phyloP scores from a whole-genome alignment of 116 monocot species.

The Zostera marina region DNA sequence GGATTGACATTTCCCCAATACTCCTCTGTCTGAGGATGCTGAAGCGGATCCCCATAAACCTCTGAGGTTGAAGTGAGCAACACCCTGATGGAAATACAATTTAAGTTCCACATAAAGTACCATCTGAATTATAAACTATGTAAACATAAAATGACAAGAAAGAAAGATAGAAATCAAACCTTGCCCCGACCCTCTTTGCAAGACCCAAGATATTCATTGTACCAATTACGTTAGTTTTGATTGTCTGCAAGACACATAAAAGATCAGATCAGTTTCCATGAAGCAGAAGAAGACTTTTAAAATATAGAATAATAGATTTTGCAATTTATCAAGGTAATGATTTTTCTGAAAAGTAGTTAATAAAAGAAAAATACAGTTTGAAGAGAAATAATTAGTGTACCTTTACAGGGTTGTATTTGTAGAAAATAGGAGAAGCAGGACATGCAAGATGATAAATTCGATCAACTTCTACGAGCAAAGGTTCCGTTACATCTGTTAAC shows the following conservation, averaged over 20 bases:
- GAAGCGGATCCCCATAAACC: constrained; percentile 92
- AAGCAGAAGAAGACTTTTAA: not conserved
- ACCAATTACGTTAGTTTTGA: constrained; percentile 96
- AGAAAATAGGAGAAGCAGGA: constrained; percentile 95
- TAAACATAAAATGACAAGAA: not conserved
- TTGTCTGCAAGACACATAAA: constrained; percentile 39
- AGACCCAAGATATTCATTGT: constrained; percentile 95
- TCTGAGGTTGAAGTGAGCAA: constrained; percentile 78
- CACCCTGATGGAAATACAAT: constrained; percentile 20
- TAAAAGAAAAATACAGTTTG: too few relatives aligned
- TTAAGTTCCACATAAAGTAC: not conserved
- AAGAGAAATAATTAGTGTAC: constrained; percentile 14
- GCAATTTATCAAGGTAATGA: too few relatives aligned
- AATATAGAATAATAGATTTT: too few relatives aligned
- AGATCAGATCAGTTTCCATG: not conserved
- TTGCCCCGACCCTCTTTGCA: constrained; percentile 91
- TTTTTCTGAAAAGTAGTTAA: too few relatives aligned
- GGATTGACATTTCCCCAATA: constrained; percentile 94
- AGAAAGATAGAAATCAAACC: constrained; percentile 21
- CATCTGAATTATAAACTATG: too few relatives aligned
- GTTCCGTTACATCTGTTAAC: constrained; percentile 73
- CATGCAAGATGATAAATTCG: constrained; percentile 99
- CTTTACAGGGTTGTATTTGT: constrained; percentile 96
- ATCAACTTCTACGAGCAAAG: constrained; percentile 85
- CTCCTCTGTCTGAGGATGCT: constrained; percentile 82